phyloP scores from a whole-genome alignment of 2,329 filamentous ascomycete genomes.

The Nemania diffusa region DNA sequence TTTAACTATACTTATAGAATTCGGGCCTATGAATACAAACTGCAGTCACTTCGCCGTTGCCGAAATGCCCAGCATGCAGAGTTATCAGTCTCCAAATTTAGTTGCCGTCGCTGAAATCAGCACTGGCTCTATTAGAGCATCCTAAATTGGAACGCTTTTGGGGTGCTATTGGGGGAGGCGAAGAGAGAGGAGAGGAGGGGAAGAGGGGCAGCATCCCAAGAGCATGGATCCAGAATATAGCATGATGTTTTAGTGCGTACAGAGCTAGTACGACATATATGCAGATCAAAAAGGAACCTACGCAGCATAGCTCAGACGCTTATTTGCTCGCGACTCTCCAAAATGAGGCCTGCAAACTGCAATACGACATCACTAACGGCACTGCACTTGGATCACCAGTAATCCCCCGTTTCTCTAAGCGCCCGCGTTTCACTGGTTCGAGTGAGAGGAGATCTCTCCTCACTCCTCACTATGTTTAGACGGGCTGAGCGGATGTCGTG shows the following conservation, averaged over 20 bases:
- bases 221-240: constrained; percentile 12
- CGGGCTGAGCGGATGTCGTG: constrained; percentile 5
- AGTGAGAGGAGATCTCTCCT: background rate
- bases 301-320: background rate
- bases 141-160: constrained; percentile 14
- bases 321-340: constrained; percentile 7
- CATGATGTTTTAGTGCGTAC: background rate
- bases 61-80: constrained; percentile 7
- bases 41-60: background rate
- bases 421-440: constrained; percentile 3
- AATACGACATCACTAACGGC: constrained; percentile 5
- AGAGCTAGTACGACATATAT: no score
- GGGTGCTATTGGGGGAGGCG: background rate
- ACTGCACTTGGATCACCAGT: constrained; percentile 2
- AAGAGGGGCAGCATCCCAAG: background rate
- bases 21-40: background rate
- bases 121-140: background rate
- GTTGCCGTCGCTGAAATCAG: constrained; percentile 6
- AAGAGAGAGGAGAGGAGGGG: background rate
- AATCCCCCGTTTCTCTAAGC: constrained; percentile 17
- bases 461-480: constrained; percentile 26
- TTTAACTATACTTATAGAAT: no score
- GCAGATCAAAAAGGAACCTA: constrained; percentile 7
- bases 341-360: background rate
- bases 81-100: constrained; percentile 23